Evolutionary conservation across 176 grass and related monocot genomes (phyloP), one percentile per base, ranked within the genome.

Genomic region (Zizania latifolia): DNA sequence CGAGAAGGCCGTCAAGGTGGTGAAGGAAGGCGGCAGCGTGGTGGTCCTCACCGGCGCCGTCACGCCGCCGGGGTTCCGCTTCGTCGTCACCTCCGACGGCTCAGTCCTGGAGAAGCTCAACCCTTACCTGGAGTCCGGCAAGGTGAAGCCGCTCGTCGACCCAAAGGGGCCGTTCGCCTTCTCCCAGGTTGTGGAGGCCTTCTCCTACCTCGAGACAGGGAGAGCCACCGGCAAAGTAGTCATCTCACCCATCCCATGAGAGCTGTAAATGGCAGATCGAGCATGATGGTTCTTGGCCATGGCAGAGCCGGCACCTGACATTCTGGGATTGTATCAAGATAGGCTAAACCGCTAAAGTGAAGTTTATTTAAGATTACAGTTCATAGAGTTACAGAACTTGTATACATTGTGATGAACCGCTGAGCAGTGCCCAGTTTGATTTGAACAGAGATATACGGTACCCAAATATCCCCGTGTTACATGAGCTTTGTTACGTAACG

Each of bases 171-270:
- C 84, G 0, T 92, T 94, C 72, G 41, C 89, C 54, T 99, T 92
- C 76, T 88, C 95, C 10, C 84, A 92, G 72, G 57, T 90, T 17
- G 85, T 74, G 6, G 91, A 92, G 68, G 91, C 95, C 7, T 94
- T 99, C 80, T 88, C 84, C 16, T 84, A 94, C 80, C 95, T 99
- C 17, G 95, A 94, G 79, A 86, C 91, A 11, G 95, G 95, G 6
- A 74, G 95, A 51, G 89, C 91, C 51, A 78, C 74, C 0, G 91
- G 91, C n/a, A 99, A 94, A 82, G 84, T 99, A 23, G 84, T 94
- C 29, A 70, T 98, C 35, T 92, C 76, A 24, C 95, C 89, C 13
- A 82, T 99, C 45, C 83, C 89, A 58, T 99, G 65, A 87, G 67
- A 34, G 4, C 8, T 44, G 27, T 56, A 44, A 35, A 69, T 17